phyloP scores from a whole-genome alignment of 768 basidiomycete genomes.

The Candolleomyces aberdarensis region DNA sequence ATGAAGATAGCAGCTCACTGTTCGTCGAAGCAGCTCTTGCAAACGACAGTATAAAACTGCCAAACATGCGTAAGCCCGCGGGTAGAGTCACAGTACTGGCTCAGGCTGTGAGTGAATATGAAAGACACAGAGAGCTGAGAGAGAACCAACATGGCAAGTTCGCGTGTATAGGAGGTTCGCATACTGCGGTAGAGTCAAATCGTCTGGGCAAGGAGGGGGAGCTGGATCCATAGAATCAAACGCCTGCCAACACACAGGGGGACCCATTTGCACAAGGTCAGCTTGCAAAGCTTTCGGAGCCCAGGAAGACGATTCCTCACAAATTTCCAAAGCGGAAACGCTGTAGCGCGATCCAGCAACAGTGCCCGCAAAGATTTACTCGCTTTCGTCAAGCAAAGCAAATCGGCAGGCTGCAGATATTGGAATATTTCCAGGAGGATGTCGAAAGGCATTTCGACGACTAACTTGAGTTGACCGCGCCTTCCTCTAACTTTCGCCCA shows the following conservation, averaged over 20 bases:
- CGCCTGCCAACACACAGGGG: conserved; percentile 11
- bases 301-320: conserved; percentile 9
- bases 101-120: background rate
- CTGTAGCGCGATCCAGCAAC: conserved; percentile 22
- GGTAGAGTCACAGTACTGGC: background rate
- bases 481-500: conserved; percentile 14
- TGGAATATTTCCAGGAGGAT: conserved; percentile 36
- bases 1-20: background rate
- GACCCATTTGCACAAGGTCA: background rate
- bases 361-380: conserved; percentile 32
- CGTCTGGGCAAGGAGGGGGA: conserved; percentile 25
- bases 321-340: conserved; percentile 29
- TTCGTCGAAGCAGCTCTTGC: background rate
- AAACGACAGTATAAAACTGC: background rate
- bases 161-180: conserved; percentile 30
- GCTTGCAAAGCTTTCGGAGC: background rate
- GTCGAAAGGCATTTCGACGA: conserved; percentile 33
- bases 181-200: conserved; percentile 30
- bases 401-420: conserved; percentile 34
- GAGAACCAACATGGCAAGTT: conserved; percentile 5
- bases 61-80: background rate
- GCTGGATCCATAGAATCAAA: conserved; percentile 18
- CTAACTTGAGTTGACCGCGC: conserved; percentile 20
- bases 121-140: background rate
- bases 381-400: conserved; percentile 38